Conservation (phyloP, 257 asterid species). For the Primulina eburnea region DNA sequence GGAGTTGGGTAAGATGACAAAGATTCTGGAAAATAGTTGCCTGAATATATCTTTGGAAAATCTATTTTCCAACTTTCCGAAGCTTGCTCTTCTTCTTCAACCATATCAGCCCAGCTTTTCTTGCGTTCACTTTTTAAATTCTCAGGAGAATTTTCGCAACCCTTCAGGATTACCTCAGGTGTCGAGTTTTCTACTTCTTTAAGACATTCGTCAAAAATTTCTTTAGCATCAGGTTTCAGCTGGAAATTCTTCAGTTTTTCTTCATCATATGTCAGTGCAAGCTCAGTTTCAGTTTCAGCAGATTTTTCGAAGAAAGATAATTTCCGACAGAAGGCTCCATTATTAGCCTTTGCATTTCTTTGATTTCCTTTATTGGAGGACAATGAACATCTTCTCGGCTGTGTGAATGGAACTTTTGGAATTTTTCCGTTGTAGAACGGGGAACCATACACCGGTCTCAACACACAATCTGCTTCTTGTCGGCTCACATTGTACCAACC, state of each 20-base stretch:
- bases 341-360: constrained; percentile 21
- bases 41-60: not conserved
- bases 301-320: constrained; percentile 34
- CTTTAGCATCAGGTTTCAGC: constrained; percentile 14
- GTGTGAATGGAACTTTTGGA: constrained; percentile 48
- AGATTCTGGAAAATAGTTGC: not conserved
- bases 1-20: constrained; percentile 21
- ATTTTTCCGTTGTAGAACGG: constrained; percentile 24
- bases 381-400: constrained; percentile 36
- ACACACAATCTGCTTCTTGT: not conserved
- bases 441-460: constrained; percentile 18
- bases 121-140: constrained; percentile 17
- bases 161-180: not conserved
- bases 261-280: constrained; percentile 9
- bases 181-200: constrained; percentile 12
- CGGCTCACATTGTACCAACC: constrained; percentile 13
- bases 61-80: constrained; percentile 22
- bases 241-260: constrained; percentile 8
- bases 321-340: constrained; percentile 29
- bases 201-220: constrained; percentile 7
- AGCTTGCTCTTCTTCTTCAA: constrained; percentile 59
- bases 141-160: constrained; percentile 7
- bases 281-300: not conserved
- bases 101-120: constrained; percentile 85
- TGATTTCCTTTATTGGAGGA: constrained; percentile 22